Conservation (phyloP, 805 yeast genomes). For the Yarrowia sp. region DNA sequence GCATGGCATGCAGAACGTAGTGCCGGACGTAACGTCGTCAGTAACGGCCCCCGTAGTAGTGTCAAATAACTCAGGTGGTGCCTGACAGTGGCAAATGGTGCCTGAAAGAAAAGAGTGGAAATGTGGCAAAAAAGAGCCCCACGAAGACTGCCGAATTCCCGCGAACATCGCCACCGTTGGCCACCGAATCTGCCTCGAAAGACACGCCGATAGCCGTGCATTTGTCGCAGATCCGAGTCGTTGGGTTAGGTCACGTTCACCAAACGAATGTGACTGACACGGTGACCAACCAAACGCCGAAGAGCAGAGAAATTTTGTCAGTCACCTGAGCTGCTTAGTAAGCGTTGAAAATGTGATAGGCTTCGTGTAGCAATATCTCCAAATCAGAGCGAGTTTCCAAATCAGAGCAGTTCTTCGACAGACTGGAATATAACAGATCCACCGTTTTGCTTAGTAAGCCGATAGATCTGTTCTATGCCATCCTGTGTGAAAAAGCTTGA, state of each 20-base stretch:
- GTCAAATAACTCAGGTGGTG: not conserved
- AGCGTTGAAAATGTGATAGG: not conserved
- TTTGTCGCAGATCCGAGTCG: conserved; percentile 33
- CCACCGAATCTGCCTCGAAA: not conserved
- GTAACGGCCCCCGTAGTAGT: no score
- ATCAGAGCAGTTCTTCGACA: no score
- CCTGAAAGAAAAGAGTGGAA: no score
- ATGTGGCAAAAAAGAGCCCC: no score
- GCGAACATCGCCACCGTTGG: not conserved
- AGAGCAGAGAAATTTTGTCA: no score
- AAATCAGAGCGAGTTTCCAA: no score
- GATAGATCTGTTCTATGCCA: no score
- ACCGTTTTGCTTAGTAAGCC: not conserved
- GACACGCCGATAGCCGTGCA: conserved; percentile 26
- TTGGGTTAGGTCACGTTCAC: not conserved
- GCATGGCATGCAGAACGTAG: not conserved
- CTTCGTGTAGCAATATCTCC: no score
- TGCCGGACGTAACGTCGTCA: no score
- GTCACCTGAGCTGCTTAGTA: not conserved
- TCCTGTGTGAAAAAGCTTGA: conserved; percentile 9
- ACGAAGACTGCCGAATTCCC: not conserved
- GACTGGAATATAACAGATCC: no score
- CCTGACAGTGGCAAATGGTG: conserved; percentile 4
- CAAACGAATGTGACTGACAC: not conserved
- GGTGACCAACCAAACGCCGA: not conserved